Base-by-base conservation (phyloP, 2,329 filamentous ascomycete species). In the Apiospora hydei region DNA sequence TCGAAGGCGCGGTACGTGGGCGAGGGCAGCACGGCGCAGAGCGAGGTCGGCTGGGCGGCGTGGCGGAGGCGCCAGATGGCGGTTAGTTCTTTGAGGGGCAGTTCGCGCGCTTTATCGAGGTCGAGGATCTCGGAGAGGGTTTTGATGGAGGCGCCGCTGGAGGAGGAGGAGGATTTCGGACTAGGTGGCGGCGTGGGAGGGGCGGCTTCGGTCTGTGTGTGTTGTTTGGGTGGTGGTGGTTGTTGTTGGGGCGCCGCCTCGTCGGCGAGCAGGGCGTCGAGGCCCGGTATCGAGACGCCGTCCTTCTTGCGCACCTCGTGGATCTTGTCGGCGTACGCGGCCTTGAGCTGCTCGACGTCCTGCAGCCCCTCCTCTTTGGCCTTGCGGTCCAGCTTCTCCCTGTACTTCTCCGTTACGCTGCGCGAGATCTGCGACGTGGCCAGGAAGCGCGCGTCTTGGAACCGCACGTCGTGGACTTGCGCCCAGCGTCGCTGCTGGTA, bases 41-140 rank as follows among this genome's bases (percentile, higher is more conserved):
- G 89, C 16, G 92, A 93, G 74, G 90, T 88, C 0, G 91, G 85
- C 75, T 93, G 91, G 21, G 87, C 83, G 53, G 94, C 92, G 84
- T 98, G 94, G 69, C 94, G 93, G 38, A 98, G 89, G 34, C 96
- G 93, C 96, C 96, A 99, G 77, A 98, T 88, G 44, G 92, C 90
- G 77, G 94, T 92, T 71, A 99, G 92, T 81, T 98, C 95, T 81
- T 94, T 92, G 24, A 89, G 84, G 0, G 95, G 93, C 4, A 98
- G 90, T 66, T 84, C 81, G 70, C 89, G 87, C 71, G 90, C 90
- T 82, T 98, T 98, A 73, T 90, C 86, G 69, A 98, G 86, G 84
- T 98, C 93, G 78, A 99, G 84, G 81, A 86, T 86, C 75, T 85
- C 82, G 77, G 84, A 84, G 73, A 87, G 85, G 4, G 86, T 83